phyloP scores from a whole-genome alignment of 441 rosid genomes.

The Erysimum cheiri region DNA sequence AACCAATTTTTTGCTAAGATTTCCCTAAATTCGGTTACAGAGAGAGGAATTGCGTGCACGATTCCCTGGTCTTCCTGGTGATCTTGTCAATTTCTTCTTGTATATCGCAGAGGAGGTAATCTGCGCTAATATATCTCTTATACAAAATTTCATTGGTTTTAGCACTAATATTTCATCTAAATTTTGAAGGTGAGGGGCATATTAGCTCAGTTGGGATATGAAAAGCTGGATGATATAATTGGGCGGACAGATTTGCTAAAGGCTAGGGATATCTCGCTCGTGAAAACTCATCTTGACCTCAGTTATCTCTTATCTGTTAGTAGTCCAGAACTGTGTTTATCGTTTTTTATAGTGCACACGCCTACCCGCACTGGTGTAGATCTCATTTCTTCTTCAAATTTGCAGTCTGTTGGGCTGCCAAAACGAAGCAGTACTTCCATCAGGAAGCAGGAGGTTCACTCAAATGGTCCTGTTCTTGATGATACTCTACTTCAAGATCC shows the following conservation, averaged over 20 bases:
- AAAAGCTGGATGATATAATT: conserved; percentile 88
- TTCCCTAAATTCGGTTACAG: conserved; percentile 47
- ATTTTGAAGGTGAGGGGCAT: conserved; percentile 82
- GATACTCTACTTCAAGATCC: conserved; percentile 82
- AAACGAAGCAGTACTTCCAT: conserved; percentile 90
- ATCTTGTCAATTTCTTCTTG: conserved; percentile 93
- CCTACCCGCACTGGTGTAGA: conserved; percentile 15
- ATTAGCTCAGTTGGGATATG: conserved; percentile 89
- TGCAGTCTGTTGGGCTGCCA: conserved; percentile 84
- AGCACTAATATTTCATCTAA: conserved; percentile 15
- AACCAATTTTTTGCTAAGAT: conserved; percentile 23
- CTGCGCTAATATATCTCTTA: conserved; percentile 4
- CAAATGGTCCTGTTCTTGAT: conserved; percentile 91
- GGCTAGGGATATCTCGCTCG: conserved; percentile 90
- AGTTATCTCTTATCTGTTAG: conserved; percentile 79
- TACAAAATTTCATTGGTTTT: neutral
- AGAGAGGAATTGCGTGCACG: conserved; percentile 99
- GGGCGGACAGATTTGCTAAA: conserved; percentile 83
- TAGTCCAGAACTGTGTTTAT: conserved; percentile 27
- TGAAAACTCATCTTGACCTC: conserved; percentile 97
- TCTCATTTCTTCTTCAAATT: conserved; percentile 25
- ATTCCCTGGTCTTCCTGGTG: conserved; percentile 99
- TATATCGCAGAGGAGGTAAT: conserved; percentile 99
- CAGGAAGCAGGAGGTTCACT: conserved; percentile 89
- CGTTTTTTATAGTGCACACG: conserved; percentile 18